A percentile compares a stretch with the other conserved stretches of the same genome.
phyloP scores from a whole-genome alignment of 139 green algal genomes.

The Auxenochlorella protothecoides region DNA sequence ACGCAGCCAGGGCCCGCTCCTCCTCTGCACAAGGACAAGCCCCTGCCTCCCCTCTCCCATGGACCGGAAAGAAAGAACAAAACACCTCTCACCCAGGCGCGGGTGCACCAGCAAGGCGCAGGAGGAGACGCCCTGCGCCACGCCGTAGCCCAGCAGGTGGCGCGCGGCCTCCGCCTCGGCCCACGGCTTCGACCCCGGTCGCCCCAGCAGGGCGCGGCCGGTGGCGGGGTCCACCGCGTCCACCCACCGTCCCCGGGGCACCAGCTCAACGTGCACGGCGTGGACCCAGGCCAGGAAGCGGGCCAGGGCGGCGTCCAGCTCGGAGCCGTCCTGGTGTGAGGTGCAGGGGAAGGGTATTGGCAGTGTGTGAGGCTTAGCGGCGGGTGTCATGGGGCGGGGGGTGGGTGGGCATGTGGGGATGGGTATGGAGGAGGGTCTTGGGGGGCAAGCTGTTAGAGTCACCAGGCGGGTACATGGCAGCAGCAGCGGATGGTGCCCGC shows the following conservation, averaged over 20 bases:
- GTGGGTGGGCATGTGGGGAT: too few relatives aligned
- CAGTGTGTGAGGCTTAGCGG: not conserved
- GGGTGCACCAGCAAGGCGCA: too few relatives aligned
- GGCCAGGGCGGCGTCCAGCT: conserved; percentile 45
- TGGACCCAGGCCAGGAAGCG: conserved; percentile 31
- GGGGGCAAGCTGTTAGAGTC: too few relatives aligned
- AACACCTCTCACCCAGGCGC: too few relatives aligned
- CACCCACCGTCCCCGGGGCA: not conserved
- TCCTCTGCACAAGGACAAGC: too few relatives aligned
- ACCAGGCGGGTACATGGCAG: too few relatives aligned
- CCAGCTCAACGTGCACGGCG: conserved; percentile 5
- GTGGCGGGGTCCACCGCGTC: not conserved
- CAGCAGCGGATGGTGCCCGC: too few relatives aligned
- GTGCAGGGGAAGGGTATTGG: not conserved
- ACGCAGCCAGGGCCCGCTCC: conserved; percentile 28
- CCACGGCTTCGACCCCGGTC: conserved; percentile 21
- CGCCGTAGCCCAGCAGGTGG: conserved; percentile 12
- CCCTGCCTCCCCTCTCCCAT: too few relatives aligned
- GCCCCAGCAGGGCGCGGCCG: not conserved
- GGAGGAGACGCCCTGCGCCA: conserved; percentile 2
- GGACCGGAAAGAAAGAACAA: too few relatives aligned
- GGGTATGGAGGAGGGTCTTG: too few relatives aligned
- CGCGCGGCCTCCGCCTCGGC: conserved; percentile 4
- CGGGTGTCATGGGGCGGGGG: too few relatives aligned
- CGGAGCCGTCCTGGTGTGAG: not conserved